Evolutionary conservation across 2,329 filamentous ascomycete genomes (phyloP).

Genomic region (Trichoderma asperellum): DNA sequence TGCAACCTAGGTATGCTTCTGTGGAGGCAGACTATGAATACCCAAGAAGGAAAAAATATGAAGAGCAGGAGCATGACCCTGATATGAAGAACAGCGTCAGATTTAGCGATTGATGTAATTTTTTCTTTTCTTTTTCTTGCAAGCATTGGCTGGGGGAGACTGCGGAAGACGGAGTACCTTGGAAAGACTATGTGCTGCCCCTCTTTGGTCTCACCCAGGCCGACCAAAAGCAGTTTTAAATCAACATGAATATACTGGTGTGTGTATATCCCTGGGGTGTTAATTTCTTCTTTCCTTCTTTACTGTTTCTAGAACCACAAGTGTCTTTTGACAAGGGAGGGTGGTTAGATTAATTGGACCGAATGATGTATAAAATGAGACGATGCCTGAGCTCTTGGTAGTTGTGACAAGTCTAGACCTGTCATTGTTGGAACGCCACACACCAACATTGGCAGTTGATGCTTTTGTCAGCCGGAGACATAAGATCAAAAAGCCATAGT

Average conservation of each 20-base stretch:
- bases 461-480: slow-evolving; percentile 1
- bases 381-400: neutral
- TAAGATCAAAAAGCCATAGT: neutral
- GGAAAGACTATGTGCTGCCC: neutral
- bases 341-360: slow-evolving; percentile 3
- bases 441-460: neutral
- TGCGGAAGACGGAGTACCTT: neutral
- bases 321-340: neutral
- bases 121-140: neutral
- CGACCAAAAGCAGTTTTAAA: neutral
- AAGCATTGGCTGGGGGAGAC: slow-evolving; percentile 11
- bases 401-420: neutral
- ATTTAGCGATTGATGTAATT: slow-evolving; percentile 25
- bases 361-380: neutral
- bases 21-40: slow-evolving; percentile 19
- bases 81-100: slow-evolving; percentile 14
- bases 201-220: neutral
- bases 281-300: neutral
- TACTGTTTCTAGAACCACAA: neutral
- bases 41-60: slow-evolving; percentile 20
- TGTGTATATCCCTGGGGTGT: slow-evolving; percentile 6
- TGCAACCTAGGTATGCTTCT: neutral
- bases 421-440: neutral
- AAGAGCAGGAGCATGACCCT: slow-evolving; percentile 18
- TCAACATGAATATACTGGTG: neutral